A percentile compares a stretch with the other conserved stretches of the same genome.
phyloP scores from a whole-genome alignment of 1,284 basidiomycete genomes.

The Cystobasidium pallidum region DNA sequence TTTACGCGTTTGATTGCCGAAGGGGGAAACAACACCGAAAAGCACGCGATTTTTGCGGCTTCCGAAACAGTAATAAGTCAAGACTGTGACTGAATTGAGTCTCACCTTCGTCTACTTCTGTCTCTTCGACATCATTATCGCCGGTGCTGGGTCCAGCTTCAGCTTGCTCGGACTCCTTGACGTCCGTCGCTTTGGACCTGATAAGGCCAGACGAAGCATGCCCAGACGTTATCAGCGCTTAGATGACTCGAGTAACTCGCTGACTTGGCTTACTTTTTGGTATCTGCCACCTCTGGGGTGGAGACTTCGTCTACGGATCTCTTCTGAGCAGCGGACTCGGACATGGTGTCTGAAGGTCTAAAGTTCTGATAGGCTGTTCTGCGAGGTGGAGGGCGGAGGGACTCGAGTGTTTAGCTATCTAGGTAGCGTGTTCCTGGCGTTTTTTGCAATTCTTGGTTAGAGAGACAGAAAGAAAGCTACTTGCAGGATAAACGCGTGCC shows the following conservation, averaged over 20 bases:
- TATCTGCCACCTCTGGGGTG: constrained; percentile 35
- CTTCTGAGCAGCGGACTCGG: constrained; percentile 40
- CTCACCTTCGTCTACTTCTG: constrained; percentile 42
- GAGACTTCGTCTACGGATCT: constrained; percentile 43
- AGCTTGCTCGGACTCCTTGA: constrained; percentile 33
- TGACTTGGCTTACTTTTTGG: constrained; percentile 26
- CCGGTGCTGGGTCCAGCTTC: constrained; percentile 38
- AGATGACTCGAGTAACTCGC: neutral
- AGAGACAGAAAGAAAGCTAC: constrained; percentile 5
- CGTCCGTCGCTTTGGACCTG: constrained; percentile 37
- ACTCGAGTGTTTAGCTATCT: neutral
- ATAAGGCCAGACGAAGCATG: neutral
- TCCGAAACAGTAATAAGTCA: neutral
- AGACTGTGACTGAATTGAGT: neutral
- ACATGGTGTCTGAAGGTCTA: constrained; percentile 21
- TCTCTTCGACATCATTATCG: constrained; percentile 40
- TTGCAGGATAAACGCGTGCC: constrained; percentile 12
- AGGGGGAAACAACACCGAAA: constrained; percentile 7
- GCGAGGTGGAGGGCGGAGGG: neutral
- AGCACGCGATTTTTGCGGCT: constrained; percentile 1
- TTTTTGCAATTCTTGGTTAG: constrained; percentile 5
- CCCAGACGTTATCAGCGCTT: neutral
- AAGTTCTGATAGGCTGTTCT: neutral
- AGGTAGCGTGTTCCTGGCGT: neutral
- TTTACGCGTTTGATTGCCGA: constrained; percentile 32